phyloP scores from a whole-genome alignment of 441 rosid genomes.

The Croton setiger region DNA sequence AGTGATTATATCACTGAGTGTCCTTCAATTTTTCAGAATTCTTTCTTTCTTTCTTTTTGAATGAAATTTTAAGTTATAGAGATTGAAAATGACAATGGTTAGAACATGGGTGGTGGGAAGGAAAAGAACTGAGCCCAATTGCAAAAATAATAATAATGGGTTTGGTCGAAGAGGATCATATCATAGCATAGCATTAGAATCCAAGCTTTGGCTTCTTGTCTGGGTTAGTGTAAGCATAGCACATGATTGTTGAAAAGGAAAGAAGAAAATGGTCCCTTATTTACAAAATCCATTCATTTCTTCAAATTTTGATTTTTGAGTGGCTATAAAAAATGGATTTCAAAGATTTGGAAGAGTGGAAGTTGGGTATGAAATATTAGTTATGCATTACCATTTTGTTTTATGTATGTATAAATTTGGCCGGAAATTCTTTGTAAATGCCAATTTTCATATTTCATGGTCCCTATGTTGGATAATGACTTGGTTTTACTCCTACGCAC shows the following conservation, averaged over 20 bases:
- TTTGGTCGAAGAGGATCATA: slow-evolving; percentile 3
- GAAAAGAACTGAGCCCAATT: slow-evolving; percentile 10
- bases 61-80: too few relatives aligned
- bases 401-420: not conserved
- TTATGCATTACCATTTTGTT: not conserved
- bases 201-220: slow-evolving; percentile 26
- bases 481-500: not conserved
- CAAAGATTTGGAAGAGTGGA: not conserved
- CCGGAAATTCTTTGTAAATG: not conserved
- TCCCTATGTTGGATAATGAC: not conserved
- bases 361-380: not conserved
- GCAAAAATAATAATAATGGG: slow-evolving; percentile 8
- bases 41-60: not conserved
- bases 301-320: not conserved
- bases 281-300: not conserved
- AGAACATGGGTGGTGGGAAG: slow-evolving; percentile 16
- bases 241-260: slow-evolving; percentile 24
- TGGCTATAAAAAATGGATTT: slow-evolving; percentile 16
- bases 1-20: not conserved
- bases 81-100: slow-evolving; percentile 22
- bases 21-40: not conserved
- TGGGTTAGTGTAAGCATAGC: slow-evolving; percentile 22
- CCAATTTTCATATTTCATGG: not conserved
- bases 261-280: slow-evolving; percentile 11
- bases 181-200: not conserved